Conservation (phyloP, 2,329 filamentous ascomycete genomes). For the Aurifilum marmelostoma region DNA sequence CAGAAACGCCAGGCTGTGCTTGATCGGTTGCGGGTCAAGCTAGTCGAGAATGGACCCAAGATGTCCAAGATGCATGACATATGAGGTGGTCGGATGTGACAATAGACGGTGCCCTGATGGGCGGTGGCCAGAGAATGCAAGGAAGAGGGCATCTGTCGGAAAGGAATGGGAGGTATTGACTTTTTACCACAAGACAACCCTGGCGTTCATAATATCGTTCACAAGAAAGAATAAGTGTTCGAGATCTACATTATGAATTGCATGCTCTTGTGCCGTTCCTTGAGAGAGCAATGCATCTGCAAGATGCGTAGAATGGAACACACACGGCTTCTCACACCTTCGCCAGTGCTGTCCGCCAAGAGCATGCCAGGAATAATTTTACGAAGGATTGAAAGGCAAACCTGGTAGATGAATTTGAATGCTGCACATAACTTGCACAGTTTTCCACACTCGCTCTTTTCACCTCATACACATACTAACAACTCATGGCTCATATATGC, state of each 20-base stretch:
- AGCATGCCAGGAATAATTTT: neutral
- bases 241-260: neutral
- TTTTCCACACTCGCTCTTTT: neutral
- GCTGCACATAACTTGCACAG: neutral
- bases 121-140: neutral
- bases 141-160: neutral
- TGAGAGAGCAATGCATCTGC: neutral
- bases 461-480: neutral
- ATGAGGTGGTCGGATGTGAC: neutral
- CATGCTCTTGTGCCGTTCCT: neutral
- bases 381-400: neutral
- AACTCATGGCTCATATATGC: neutral
- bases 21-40: slow-evolving; percentile 52
- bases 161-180: neutral
- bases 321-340: neutral
- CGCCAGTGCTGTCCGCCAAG: neutral
- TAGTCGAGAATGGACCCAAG: slow-evolving; percentile 54
- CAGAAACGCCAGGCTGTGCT: slow-evolving; percentile 57
- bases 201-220: neutral
- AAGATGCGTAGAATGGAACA: neutral
- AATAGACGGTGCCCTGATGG: neutral
- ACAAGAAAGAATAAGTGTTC: neutral
- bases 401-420: neutral
- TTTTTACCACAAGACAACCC: neutral
- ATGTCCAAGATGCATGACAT: slow-evolving; percentile 46